Percentiles rank a stretch among this genome's conserved stretches.
phyloP scores from a whole-genome alignment of 805 yeast genomes.

The Yamadazyma kitorensis region DNA sequence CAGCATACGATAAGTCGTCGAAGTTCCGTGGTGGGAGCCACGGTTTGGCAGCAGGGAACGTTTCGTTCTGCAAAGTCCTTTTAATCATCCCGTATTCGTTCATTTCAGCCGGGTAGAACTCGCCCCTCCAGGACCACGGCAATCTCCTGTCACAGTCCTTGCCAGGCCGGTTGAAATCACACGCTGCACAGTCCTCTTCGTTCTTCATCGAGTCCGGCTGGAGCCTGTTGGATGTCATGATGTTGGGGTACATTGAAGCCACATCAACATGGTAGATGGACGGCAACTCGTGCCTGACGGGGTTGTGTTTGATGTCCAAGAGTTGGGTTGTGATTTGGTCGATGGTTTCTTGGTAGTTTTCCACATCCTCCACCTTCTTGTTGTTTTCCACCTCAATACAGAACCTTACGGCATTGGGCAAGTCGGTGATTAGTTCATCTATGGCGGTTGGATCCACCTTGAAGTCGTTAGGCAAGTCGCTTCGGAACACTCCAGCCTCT shows the following conservation, averaged over 20 bases:
- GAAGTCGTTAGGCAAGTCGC: conserved; percentile 77
- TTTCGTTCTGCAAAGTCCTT: conserved; percentile 75
- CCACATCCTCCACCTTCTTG: conserved; percentile 69
- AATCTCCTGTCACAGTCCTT: conserved; percentile 87
- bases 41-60: conserved; percentile 61
- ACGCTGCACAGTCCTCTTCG: conserved; percentile 94
- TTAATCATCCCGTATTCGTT: conserved; percentile 90
- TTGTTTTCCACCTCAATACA: conserved; percentile 80
- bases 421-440: conserved; percentile 70
- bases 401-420: conserved; percentile 76
- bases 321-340: conserved; percentile 53
- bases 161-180: conserved; percentile 96
- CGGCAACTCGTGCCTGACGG: conserved; percentile 73
- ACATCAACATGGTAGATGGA: conserved; percentile 96
- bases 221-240: conserved; percentile 94
- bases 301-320: conserved; percentile 56
- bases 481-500: conserved; percentile 96
- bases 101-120: conserved; percentile 84
- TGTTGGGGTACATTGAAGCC: conserved; percentile 98
- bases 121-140: conserved; percentile 99
- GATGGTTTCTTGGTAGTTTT: conserved; percentile 74
- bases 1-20: conserved; percentile 72
- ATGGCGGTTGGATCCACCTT: conserved; percentile 77
- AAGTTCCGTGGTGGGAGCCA: conserved; percentile 60
- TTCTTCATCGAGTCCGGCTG: conserved; percentile 98